Conservation (phyloP, 2,329 filamentous ascomycete species). For the Hymenoscyphus fraxineus region DNA sequence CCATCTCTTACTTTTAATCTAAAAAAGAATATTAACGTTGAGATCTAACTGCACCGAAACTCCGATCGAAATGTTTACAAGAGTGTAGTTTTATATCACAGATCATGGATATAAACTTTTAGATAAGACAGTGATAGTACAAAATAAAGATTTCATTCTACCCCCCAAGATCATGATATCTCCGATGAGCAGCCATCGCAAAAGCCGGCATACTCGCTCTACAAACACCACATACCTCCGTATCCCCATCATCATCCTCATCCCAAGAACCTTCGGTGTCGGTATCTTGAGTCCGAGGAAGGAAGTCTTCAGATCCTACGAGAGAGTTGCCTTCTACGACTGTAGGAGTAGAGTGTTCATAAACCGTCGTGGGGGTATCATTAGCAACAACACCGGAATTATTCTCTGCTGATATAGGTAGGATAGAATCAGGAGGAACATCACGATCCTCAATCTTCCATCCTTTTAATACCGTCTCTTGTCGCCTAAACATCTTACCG, state of each 20-base stretch:
- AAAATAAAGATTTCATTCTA: background rate
- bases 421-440: constrained; percentile 29
- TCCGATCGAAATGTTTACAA: too few relatives aligned
- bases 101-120: too few relatives aligned
- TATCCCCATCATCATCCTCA: constrained; percentile 30
- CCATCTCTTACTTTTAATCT: too few relatives aligned
- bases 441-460: constrained; percentile 55
- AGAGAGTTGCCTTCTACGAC: background rate
- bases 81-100: too few relatives aligned
- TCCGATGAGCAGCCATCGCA: constrained; percentile 46
- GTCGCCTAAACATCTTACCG: constrained; percentile 72
- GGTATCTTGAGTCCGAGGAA: constrained; percentile 25
- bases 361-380: constrained; percentile 4
- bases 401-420: constrained; percentile 4
- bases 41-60: too few relatives aligned
- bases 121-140: too few relatives aligned
- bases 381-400: constrained; percentile 33
- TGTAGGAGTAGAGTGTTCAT: background rate
- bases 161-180: constrained; percentile 40
- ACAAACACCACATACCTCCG: constrained; percentile 41
- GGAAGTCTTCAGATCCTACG: constrained; percentile 29
- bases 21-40: too few relatives aligned
- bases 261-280: constrained; percentile 27
- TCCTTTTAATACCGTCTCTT: constrained; percentile 65
- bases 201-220: constrained; percentile 46